Evolutionary conservation across 306 rosid species (phyloP), one percentile per base, ranked within the genome.

Genomic region (Echinosophora koreensis): DNA sequence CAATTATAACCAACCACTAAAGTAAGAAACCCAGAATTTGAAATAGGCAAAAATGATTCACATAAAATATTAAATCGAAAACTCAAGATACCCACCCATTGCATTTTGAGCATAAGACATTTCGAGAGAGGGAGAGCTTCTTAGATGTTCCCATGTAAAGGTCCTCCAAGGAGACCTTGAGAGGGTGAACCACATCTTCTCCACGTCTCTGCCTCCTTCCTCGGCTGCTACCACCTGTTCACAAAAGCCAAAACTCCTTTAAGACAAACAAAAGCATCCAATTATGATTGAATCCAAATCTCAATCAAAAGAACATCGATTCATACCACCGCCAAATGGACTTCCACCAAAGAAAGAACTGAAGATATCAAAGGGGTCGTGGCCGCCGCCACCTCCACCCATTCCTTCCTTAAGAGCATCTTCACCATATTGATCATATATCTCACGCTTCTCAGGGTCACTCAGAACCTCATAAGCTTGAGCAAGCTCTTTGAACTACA

Each of bases 331-430:
- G 16, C 67, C 69, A 69, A 93, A 93, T 5, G 97, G 93, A 79
- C 79, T 87, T 15, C 94, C 95, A 65, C 98, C 97, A 79, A 94
- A 94, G 97, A 94, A 94, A 28, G 97, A 92, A 30, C 83, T 87
- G 88, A 94, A 94, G 30, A 94, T 92, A 73, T 94, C 98, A 80
- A 92, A 94, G 11, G 98, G 98, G n/a, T 92, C 97, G 4, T 90
- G 97, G 66, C 90, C 98, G 0, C 93, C 98, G 3, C 97, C 95
- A 5, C 95, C 97, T 22, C 91, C 98, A 10, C 97, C 98, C 97
- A 92, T 86, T 88, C 98, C 98, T 87, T 94, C 97, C 90, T 94
- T 94, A 17, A 94, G 97, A 3, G 97, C 98, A 52, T 94, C 98
- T 76, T 94, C 98, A 18, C 98, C 98, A 57, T 92, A 94, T 34